These are phyloP conservation scores for Cinnamomum chago DNA, from an alignment of 164 flowering plant species.

Conservation along the genomic window DNA sequence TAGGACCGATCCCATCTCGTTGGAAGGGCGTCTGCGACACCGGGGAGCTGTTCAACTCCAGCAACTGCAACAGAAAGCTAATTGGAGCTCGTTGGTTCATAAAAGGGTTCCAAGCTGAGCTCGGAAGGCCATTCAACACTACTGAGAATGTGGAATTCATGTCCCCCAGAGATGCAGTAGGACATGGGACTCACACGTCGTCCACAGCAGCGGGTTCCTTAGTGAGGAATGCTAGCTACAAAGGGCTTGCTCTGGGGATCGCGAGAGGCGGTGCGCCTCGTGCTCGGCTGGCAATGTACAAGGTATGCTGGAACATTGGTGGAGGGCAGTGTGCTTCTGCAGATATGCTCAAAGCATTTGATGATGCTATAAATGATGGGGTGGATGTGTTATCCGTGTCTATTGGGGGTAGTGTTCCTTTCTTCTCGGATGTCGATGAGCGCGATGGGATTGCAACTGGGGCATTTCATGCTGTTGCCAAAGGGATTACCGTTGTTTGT, in stretches of 20 bases:
- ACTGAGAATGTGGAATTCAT: constrained; percentile 7
- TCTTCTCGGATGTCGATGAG: constrained; percentile 12
- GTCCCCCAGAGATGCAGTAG: constrained; percentile 21
- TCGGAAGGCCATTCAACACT: constrained; percentile 2
- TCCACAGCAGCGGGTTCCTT: constrained; percentile 23
- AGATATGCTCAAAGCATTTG: constrained; percentile 26
- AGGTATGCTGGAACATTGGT: constrained; percentile 18
- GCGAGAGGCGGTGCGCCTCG: constrained; percentile 26
- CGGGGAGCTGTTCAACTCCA: constrained; percentile 32
- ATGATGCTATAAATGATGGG: constrained; percentile 29
- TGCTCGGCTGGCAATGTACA: constrained; percentile 28
- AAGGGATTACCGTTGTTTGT: constrained; percentile 41
- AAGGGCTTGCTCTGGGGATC: constrained; percentile 15
- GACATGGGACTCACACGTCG: constrained; percentile 27
- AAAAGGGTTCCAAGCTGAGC: constrained; percentile 7
- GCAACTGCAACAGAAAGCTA: constrained; percentile 23
- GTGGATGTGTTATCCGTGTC: constrained; percentile 29
- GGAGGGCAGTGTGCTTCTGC: constrained; percentile 15
- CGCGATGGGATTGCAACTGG: constrained; percentile 41
- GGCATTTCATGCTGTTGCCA: constrained; percentile 52
- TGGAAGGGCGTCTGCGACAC: constrained; percentile 48
- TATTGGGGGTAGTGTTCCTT: constrained; percentile 13
- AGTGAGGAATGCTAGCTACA: constrained; percentile 17
- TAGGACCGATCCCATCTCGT: constrained; percentile 40
- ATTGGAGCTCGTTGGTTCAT: constrained; percentile 32